A percentile compares a stretch with the other conserved stretches of the same genome.
Conservation (phyloP, 441 rosid genomes). For the Croton setiger region DNA sequence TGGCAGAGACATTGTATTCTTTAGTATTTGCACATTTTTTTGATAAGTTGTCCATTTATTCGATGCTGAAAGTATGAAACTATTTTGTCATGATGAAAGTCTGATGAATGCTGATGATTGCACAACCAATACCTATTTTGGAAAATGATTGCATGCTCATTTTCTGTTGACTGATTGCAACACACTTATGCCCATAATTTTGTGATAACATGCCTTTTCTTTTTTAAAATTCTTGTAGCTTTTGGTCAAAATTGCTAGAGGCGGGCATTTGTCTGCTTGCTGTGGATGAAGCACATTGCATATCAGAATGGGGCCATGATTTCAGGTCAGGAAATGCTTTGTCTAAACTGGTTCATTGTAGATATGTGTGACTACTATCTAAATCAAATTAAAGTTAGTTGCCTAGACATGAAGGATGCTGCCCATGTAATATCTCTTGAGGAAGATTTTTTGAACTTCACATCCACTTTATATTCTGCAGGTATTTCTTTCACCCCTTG, state of each 20-base stretch:
- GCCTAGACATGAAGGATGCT: neutral
- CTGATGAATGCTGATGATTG: neutral
- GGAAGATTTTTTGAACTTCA: neutral
- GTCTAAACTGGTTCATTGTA: neutral
- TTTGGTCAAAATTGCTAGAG: slow-evolving; percentile 43
- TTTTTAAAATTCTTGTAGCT: slow-evolving; percentile 26
- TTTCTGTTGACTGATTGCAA: neutral
- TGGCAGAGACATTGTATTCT: neutral
- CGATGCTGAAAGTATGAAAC: neutral
- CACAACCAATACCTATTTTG: neutral
- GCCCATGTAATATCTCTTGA: neutral
- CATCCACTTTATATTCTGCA: neutral
- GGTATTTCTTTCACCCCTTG: neutral
- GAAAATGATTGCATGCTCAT: neutral
- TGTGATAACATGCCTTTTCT: neutral
- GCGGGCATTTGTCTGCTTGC: slow-evolving; percentile 43
- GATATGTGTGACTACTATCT: neutral
- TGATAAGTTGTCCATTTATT: neutral
- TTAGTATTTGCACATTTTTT: neutral
- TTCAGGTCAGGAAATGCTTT: slow-evolving; percentile 34
- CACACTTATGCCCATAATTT: neutral
- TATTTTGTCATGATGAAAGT: neutral
- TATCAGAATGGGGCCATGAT: slow-evolving; percentile 58
- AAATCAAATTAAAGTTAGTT: neutral
- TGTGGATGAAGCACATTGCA: slow-evolving; percentile 59